Percentiles rank a stretch among this genome's conserved stretches.
Conservation (phyloP, 805 yeast genomes). For the Candida mattraensis region DNA sequence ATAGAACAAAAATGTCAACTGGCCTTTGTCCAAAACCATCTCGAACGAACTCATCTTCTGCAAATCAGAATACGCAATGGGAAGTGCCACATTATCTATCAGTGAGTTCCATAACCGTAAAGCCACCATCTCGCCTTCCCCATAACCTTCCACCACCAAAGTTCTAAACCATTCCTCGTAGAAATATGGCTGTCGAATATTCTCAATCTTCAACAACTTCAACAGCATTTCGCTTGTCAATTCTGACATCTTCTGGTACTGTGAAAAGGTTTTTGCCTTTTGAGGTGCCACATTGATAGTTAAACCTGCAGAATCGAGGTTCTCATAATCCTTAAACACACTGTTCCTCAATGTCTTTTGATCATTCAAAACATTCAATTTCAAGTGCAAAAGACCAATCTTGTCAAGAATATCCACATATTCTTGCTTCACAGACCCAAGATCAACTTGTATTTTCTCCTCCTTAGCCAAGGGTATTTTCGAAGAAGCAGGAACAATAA, state of each 20-base stretch:
- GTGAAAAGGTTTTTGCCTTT: conserved; percentile 20
- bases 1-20: conserved; percentile 17
- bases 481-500: conserved; percentile 21
- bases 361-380: conserved; percentile 6
- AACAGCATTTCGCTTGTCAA: conserved; percentile 11
- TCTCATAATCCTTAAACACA: conserved; percentile 21
- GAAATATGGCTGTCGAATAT: conserved; percentile 17
- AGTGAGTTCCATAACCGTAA: conserved; percentile 19
- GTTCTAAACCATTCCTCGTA: conserved; percentile 31
- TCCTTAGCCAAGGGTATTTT: conserved; percentile 17
- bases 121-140: conserved; percentile 10
- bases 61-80: conserved; percentile 20
- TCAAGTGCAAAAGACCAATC: conserved; percentile 14
- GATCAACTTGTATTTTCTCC: conserved; percentile 18
- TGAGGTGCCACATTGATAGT: conserved; percentile 32
- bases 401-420: conserved; percentile 9
- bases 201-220: conserved; percentile 8
- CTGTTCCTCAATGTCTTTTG: conserved; percentile 9
- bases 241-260: conserved; percentile 22
- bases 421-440: conserved; percentile 6
- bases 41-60: conserved; percentile 18
- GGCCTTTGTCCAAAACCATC: conserved; percentile 17
- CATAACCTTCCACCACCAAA: conserved; percentile 13
- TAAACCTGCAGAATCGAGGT: conserved; percentile 19
- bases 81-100: conserved; percentile 13